These are phyloP conservation scores for Dioszegia crocea DNA, from an alignment of 768 basidiomycete genomes.

Conservation along the genomic window DNA sequence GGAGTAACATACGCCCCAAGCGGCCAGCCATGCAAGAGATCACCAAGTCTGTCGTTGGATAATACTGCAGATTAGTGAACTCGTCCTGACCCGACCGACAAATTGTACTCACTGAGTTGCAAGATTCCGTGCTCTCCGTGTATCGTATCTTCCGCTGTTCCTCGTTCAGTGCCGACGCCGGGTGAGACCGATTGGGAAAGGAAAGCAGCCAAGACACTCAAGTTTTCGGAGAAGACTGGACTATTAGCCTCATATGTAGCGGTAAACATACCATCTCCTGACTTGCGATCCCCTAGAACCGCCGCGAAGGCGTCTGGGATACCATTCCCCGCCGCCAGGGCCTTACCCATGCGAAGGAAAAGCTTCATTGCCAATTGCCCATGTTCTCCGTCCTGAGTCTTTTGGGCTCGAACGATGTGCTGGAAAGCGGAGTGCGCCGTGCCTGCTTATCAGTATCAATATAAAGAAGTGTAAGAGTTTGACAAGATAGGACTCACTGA, in stretches of 20 bases:
- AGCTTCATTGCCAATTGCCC: neutral
- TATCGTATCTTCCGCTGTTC: too few relatives aligned
- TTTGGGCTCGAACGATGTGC: neutral
- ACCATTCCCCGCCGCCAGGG: constrained; percentile 1
- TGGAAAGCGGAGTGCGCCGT: constrained; percentile 8
- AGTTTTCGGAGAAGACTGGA: neutral
- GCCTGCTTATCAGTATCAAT: too few relatives aligned
- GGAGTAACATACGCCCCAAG: constrained; percentile 1
- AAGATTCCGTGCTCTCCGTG: too few relatives aligned
- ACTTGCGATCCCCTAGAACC: neutral
- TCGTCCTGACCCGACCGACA: too few relatives aligned
- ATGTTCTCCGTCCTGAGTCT: neutral
- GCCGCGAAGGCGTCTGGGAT: neutral
- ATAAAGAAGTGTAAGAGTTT: too few relatives aligned
- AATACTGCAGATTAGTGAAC: neutral
- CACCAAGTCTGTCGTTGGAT: neutral
- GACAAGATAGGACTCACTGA: too few relatives aligned
- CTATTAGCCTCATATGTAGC: neutral
- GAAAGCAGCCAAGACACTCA: too few relatives aligned
- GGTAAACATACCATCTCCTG: constrained; percentile 1
- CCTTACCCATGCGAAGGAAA: neutral
- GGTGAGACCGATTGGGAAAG: too few relatives aligned
- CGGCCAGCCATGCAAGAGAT: neutral
- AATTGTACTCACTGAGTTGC: too few relatives aligned
- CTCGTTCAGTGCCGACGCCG: too few relatives aligned